Evolutionary conservation across 192 early-diverging fungal genomes (phyloP), one percentile per base, ranked within the genome.

Genomic region (Chytriomyces confervae): DNA sequence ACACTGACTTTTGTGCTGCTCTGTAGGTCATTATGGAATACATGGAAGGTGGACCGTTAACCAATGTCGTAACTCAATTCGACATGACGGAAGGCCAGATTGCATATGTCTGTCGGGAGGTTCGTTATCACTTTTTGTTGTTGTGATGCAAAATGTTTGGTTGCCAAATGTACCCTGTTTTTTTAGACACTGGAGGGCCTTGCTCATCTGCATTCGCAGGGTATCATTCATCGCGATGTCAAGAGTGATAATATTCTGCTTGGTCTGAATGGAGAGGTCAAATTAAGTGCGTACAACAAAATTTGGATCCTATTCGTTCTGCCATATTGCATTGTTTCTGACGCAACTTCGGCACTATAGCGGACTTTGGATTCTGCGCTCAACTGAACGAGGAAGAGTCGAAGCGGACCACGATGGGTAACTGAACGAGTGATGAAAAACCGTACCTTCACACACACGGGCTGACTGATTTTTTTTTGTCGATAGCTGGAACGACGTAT

Each of bases 41-140:
- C 80, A 97, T 97, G 94, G 95, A 97, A 81, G 95, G 94, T 69
- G 95, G 95, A 66, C 87, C 93, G n/a, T 85, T 97, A 84, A 97
- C 94, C 49, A 94, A 95, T 77, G 89, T 95, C 20, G 95, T 97
- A 82, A 83, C 84, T 24, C 91, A 92, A 77, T 94, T 94, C 83
- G 93, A 92, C 36, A 36, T 85, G 5, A 81, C 79, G 6, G 84
- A 85, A 51, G 63, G 77, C 6, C 84, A 84, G 63, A 85, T 85
- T 62, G 76, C 84, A 2, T 50, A 77, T 7, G 79, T 85, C 48
- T 81, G 79, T 49, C 9, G 27, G 8, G 80, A 82, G 50, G 69
- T 71, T 43, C 27, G 18, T 57, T 13, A 50, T 18, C 47, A 57
- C 20, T 16, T 10, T 71, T 57, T 57, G 9, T 53, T 48, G 20